These are phyloP conservation scores for Noccaea caerulescens DNA, from an alignment of 345 rosid genomes.

Conservation along the genomic window DNA sequence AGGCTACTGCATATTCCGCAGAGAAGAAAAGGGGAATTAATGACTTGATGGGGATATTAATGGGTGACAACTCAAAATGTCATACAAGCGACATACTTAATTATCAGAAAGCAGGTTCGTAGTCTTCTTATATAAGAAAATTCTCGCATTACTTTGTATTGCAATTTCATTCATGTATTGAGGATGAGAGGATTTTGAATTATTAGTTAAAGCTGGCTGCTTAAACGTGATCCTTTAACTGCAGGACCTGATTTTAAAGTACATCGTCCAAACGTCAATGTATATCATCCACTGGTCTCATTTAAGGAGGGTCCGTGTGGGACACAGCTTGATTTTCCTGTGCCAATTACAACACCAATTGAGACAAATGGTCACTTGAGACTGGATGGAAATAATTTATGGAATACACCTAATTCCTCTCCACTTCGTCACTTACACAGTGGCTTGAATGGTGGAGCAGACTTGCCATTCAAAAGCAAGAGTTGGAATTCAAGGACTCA, in stretches of 20 bases:
- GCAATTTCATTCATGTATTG: neutral
- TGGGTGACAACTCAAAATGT: constrained; percentile 61
- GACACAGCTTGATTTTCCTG: constrained; percentile 52
- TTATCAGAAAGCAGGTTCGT: constrained; percentile 74
- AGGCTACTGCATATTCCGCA: constrained; percentile 50
- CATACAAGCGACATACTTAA: constrained; percentile 43
- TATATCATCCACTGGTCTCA: constrained; percentile 50
- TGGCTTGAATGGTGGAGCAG: constrained; percentile 58
- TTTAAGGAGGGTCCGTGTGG: constrained; percentile 62
- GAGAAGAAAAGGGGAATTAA: constrained; percentile 60
- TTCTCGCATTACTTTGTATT: constrained; percentile 13
- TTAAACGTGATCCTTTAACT: constrained; percentile 28
- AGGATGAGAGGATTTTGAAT: neutral
- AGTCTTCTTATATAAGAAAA: constrained; percentile 17
- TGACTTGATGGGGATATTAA: constrained; percentile 59
- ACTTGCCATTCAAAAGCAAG: constrained; percentile 54
- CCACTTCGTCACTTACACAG: constrained; percentile 54
- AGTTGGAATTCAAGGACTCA: constrained; percentile 63
- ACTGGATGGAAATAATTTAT: constrained; percentile 51
- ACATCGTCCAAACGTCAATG: constrained; percentile 50
- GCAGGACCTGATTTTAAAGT: constrained; percentile 61
- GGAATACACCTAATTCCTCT: constrained; percentile 50
- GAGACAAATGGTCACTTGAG: constrained; percentile 66
- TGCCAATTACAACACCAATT: constrained; percentile 50
- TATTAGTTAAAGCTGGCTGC: neutral